These are phyloP conservation scores for Polyplosphaeria fusca DNA, from an alignment of 495 filamentous ascomycete species.

Conservation along the genomic window DNA sequence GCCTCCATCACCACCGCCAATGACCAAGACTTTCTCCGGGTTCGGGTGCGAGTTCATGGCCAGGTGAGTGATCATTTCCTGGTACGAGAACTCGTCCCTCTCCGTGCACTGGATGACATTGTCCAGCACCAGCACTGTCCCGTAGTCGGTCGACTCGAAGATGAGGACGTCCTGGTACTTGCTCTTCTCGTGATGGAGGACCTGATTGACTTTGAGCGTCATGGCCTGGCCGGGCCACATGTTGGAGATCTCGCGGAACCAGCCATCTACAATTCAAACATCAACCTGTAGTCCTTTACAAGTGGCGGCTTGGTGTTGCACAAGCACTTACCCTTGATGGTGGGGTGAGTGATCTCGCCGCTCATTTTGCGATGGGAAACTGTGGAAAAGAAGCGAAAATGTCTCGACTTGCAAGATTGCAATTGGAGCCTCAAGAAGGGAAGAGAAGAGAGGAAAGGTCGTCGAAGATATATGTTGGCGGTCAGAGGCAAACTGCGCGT, in stretches of 20 bases:
- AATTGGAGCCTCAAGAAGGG: neutral
- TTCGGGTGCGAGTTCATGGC: constrained; percentile 98
- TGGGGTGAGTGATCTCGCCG: constrained; percentile 56
- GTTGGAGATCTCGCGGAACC: constrained; percentile 95
- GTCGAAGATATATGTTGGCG: neutral
- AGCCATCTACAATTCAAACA: constrained; percentile 68
- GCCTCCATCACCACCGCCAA: constrained; percentile 94
- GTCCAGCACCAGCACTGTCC: constrained; percentile 95
- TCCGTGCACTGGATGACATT: constrained; percentile 99
- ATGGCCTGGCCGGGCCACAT: constrained; percentile 99
- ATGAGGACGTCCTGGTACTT: constrained; percentile 98
- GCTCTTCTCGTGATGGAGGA: constrained; percentile 98
- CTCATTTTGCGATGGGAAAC: constrained; percentile 29
- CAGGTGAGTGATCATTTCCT: constrained; percentile 99
- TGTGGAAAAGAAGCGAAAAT: neutral
- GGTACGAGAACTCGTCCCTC: constrained; percentile 98
- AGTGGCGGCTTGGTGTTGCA: no score
- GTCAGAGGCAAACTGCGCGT: constrained; percentile 1
- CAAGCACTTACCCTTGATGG: constrained; percentile 56
- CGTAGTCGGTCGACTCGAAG: constrained; percentile 95
- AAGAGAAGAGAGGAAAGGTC: neutral
- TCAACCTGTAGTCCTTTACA: neutral
- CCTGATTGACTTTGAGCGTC: constrained; percentile 95
- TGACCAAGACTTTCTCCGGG: constrained; percentile 97
- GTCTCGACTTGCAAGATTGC: neutral